Percentiles rank a stretch among this genome's conserved stretches.
Conservation (phyloP, 2,329 filamentous ascomycete genomes). For the Aureobasidium subglaciale region DNA sequence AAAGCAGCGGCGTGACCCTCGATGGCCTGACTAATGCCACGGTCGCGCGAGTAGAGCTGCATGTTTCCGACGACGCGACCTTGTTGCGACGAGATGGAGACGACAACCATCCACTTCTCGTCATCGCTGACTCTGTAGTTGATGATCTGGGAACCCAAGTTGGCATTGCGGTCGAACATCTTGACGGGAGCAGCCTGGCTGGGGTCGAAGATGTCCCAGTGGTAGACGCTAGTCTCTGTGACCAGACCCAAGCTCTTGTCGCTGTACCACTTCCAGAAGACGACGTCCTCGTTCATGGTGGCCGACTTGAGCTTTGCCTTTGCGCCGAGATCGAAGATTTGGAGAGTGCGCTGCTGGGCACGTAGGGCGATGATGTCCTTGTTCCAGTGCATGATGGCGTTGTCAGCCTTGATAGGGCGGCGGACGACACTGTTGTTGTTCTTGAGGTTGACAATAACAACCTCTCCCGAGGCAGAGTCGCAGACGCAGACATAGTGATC, state of each 20-base stretch:
- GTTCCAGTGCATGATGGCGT: slow-evolving; percentile 98
- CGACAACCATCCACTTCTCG: slow-evolving; percentile 96
- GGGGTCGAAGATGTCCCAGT: slow-evolving; percentile 94
- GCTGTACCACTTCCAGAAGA: slow-evolving; percentile 99
- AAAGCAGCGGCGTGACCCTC: slow-evolving; percentile 96
- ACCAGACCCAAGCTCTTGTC: slow-evolving; percentile 82
- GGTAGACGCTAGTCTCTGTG: slow-evolving; percentile 84
- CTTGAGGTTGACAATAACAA: slow-evolving; percentile 96
- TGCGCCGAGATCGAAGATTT: slow-evolving; percentile 90
- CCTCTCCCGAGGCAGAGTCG: slow-evolving; percentile 77
- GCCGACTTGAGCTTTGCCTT: slow-evolving; percentile 97
- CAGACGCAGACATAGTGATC: slow-evolving; percentile 94
- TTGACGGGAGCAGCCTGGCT: slow-evolving; percentile 74
- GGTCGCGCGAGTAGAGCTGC: slow-evolving; percentile 94
- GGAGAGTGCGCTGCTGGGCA: slow-evolving; percentile 85
- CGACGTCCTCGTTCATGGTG: slow-evolving; percentile 92
- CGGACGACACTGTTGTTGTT: slow-evolving; percentile 93
- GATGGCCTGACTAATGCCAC: slow-evolving; percentile 94
- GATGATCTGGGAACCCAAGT: slow-evolving; percentile 96
- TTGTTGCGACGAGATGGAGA: slow-evolving; percentile 89
- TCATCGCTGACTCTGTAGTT: slow-evolving; percentile 96
- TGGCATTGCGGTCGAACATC: slow-evolving; percentile 89
- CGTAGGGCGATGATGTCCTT: slow-evolving; percentile 95
- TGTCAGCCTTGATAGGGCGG: slow-evolving; percentile 96
- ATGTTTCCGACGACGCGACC: slow-evolving; percentile 92